phyloP scores from a whole-genome alignment of 2,329 filamentous ascomycete species.

The Stachybotrys echinatus region DNA sequence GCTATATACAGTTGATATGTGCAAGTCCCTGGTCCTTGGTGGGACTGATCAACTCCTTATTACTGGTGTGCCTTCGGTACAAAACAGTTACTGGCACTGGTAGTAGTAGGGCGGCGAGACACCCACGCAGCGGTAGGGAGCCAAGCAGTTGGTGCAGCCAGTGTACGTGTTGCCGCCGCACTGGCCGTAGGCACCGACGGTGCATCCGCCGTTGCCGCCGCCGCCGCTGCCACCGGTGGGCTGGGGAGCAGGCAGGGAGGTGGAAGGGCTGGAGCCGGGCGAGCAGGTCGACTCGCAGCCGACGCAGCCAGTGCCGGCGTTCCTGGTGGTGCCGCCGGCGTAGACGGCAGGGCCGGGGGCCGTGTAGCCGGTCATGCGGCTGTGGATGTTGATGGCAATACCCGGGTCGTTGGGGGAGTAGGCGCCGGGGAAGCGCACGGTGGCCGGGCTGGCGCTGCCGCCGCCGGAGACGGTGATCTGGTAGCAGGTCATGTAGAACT shows the following conservation, averaged over 20 bases:
- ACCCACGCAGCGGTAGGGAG: not conserved
- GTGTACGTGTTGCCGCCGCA: constrained; percentile 1
- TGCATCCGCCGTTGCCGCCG: constrained; percentile 1
- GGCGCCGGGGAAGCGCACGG: constrained; percentile 17
- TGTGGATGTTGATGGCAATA: constrained; percentile 23
- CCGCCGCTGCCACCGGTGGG: not conserved
- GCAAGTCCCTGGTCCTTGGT: too few relatives aligned
- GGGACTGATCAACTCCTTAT: not conserved
- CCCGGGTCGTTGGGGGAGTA: constrained; percentile 16
- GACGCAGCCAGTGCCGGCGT: constrained; percentile 31
- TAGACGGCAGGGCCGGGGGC: constrained; percentile 39
- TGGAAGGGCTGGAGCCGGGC: not conserved
- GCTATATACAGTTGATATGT: too few relatives aligned
- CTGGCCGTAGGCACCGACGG: not conserved
- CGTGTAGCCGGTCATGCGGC: constrained; percentile 30
- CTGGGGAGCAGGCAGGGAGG: not conserved
- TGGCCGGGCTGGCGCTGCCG: constrained; percentile 13
- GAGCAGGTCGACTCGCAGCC: constrained; percentile 2
- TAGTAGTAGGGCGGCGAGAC: constrained; percentile 1
- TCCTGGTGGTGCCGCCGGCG: constrained; percentile 32
- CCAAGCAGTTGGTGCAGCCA: not conserved
- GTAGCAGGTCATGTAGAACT: constrained; percentile 27
- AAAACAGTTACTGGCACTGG: not conserved
- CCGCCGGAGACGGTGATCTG: constrained; percentile 19
- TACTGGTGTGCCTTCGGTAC: not conserved